phyloP scores from a whole-genome alignment of 495 filamentous ascomycete genomes.

The Bacidia gigantensis region DNA sequence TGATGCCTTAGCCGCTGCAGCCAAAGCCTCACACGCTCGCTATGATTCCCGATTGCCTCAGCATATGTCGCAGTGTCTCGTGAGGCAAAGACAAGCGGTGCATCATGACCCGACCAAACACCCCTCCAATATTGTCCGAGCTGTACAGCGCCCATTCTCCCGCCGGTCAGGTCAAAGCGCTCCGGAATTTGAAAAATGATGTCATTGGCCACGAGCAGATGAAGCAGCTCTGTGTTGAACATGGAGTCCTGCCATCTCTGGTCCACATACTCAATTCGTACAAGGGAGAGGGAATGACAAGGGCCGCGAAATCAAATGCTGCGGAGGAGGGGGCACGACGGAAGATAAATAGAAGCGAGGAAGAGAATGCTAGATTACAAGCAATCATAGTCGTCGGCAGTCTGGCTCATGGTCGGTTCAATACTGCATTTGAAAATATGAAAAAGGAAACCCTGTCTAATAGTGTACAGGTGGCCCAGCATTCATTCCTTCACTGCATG shows the following conservation, averaged over 20 bases:
- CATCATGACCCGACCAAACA: constrained; percentile 33
- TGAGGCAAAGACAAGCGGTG: background rate
- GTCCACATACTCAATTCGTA: constrained; percentile 41
- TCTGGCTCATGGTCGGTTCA: constrained; percentile 60
- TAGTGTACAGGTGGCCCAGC: constrained; percentile 55
- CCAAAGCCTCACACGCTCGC: background rate
- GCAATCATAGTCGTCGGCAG: constrained; percentile 69
- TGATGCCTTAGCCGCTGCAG: background rate
- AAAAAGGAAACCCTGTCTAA: constrained; percentile 1
- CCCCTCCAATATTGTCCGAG: constrained; percentile 45
- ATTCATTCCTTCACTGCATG: constrained; percentile 61
- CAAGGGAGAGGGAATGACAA: constrained; percentile 27
- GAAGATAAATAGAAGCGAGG: constrained; percentile 25
- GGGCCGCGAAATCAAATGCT: constrained; percentile 26
- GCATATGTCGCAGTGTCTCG: background rate
- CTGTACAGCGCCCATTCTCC: constrained; percentile 46
- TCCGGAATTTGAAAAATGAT: constrained; percentile 73
- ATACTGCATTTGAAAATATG: background rate
- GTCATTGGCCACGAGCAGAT: constrained; percentile 76
- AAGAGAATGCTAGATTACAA: constrained; percentile 59
- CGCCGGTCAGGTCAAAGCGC: constrained; percentile 45
- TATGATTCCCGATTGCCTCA: background rate
- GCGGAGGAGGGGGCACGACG: constrained; percentile 14
- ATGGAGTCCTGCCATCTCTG: constrained; percentile 56
- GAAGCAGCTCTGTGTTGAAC: constrained; percentile 61